Percentiles rank a stretch among this genome's conserved stretches.
Evolutionary conservation across 768 basidiomycete genomes (phyloP).

Genomic region (Astraeus odoratus): DNA sequence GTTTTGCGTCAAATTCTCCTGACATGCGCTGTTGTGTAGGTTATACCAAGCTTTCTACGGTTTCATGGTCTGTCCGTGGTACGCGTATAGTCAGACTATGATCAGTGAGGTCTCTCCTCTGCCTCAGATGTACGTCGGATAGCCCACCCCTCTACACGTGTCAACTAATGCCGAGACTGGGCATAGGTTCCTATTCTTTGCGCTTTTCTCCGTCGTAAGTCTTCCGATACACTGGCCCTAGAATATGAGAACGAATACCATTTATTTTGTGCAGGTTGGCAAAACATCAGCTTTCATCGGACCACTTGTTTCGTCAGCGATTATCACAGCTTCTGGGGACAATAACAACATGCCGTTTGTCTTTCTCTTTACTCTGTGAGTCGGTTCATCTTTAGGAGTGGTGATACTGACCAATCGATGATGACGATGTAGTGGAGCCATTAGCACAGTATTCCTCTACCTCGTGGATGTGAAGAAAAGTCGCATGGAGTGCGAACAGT

Average conservation of each 20-base stretch:
- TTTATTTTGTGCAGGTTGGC: conserved; percentile 58
- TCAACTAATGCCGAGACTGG: not conserved
- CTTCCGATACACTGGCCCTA: not conserved
- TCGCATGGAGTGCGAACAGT: conserved; percentile 53
- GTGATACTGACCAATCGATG: not conserved
- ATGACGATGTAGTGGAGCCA: not conserved
- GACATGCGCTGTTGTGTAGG: conserved; percentile 24
- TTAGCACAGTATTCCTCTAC: conserved; percentile 49
- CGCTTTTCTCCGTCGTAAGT: conserved; percentile 61
- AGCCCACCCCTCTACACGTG: not conserved
- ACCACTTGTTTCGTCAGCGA: conserved; percentile 67
- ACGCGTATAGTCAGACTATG: conserved; percentile 79
- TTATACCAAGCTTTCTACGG: conserved; percentile 66
- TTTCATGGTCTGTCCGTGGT: conserved; percentile 73
- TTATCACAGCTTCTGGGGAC: conserved; percentile 59
- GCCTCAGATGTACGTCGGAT: conserved; percentile 58
- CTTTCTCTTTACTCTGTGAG: conserved; percentile 64
- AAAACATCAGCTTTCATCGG: conserved; percentile 77
- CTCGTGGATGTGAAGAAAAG: conserved; percentile 62
- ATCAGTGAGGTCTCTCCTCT: conserved; percentile 71
- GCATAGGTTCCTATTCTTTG: conserved; percentile 62
- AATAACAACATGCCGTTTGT: conserved; percentile 75
- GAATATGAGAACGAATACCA: too few relatives aligned
- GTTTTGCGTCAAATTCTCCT: not conserved
- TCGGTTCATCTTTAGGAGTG: conserved; percentile 2